Evolutionary conservation across 768 basidiomycete species (phyloP), one percentile per base, ranked within the genome.

Genomic region (Lentinus brumalis): DNA sequence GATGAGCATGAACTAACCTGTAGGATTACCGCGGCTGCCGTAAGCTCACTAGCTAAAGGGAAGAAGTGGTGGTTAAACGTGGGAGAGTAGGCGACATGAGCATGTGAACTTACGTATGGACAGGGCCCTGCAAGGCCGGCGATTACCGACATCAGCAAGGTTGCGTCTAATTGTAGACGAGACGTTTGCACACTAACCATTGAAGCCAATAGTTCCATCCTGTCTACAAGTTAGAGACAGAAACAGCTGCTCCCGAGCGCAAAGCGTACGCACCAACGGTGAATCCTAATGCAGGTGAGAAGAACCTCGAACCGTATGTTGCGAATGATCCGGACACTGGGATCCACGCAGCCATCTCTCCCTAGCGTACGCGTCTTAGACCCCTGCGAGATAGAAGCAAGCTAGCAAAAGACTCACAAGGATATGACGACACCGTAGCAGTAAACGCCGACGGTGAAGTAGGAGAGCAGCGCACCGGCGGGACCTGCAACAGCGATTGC

Each of bases 331-430:
- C 86, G 29, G 83, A 83, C 29, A 87, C 83, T 0, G 84, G 86
- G 59, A 78, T 86, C 74, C 86, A 81, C 16, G 83, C 79, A 21
- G 86, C 78, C 86, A 89, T 87, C 68, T 88, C 86, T 11, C 86
- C 35, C 82, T 84, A 35, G 42, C 29, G 31, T 4, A 15, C 11
- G 11, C 35, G 35, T 35, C 35, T 35, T 26, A 26, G 21, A 35
- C 11, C 35, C 11, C 35, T 35, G 35, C 35, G 6, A 26, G 2
- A 11, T 35, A 1, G 7, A 11, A 7, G 35, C 35, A 35, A 2
- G 11, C 35, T 11, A 11, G 6, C 35, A 11, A 6, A 7, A 8
- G 21, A 64, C 68, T 68, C 57, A 83, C 79, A 87, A 69, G n/a
- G 83, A 73, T 30, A 86, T 85, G 49, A 87, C 84, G 39, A 86